Percentiles rank a stretch among this genome's conserved stretches.
Conservation (phyloP, 1,284 basidiomycete species). For the Xerocomus minutiporus region DNA sequence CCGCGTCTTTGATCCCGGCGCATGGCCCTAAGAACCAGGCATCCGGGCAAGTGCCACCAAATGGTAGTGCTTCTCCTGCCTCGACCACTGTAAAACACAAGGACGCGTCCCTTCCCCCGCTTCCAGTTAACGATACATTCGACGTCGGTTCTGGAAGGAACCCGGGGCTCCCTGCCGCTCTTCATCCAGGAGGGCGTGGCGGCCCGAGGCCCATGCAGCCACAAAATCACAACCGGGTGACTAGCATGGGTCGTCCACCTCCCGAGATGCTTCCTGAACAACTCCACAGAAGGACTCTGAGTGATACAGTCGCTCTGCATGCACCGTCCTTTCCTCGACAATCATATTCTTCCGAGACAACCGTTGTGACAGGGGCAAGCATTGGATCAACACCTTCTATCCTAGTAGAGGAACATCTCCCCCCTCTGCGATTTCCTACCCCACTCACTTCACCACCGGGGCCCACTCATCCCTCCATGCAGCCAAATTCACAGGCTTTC, state of each 20-base stretch:
- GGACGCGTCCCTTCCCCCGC: slow-evolving; percentile 34
- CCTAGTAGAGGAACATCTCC: slow-evolving; percentile 8
- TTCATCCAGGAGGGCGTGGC: slow-evolving; percentile 39
- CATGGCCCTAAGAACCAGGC: slow-evolving; percentile 9
- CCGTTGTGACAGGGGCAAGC: background rate
- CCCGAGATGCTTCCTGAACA: slow-evolving; percentile 8
- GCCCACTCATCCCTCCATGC: slow-evolving; percentile 9
- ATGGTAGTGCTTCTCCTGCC: slow-evolving; percentile 2
- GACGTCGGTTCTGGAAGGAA: slow-evolving; percentile 14
- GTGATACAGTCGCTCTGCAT: slow-evolving; percentile 11
- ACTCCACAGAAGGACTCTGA: slow-evolving; percentile 13
- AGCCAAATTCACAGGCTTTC: slow-evolving; percentile 14
- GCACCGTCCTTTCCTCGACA: slow-evolving; percentile 10
- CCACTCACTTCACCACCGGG: background rate
- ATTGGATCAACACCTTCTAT: slow-evolving; percentile 17
- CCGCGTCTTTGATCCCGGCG: slow-evolving; percentile 25
- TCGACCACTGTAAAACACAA: slow-evolving; percentile 7
- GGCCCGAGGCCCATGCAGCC: slow-evolving; percentile 24
- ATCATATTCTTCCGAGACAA: slow-evolving; percentile 3
- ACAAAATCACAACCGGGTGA: slow-evolving; percentile 17
- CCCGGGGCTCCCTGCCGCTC: slow-evolving; percentile 35
- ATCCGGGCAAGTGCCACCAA: slow-evolving; percentile 5
- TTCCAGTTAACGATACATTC: slow-evolving; percentile 28
- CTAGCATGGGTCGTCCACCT: slow-evolving; percentile 7
- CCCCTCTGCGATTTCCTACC: slow-evolving; percentile 7